Conservation (phyloP, 2,329 filamentous ascomycete species). For the Talaromyces sp. region DNA sequence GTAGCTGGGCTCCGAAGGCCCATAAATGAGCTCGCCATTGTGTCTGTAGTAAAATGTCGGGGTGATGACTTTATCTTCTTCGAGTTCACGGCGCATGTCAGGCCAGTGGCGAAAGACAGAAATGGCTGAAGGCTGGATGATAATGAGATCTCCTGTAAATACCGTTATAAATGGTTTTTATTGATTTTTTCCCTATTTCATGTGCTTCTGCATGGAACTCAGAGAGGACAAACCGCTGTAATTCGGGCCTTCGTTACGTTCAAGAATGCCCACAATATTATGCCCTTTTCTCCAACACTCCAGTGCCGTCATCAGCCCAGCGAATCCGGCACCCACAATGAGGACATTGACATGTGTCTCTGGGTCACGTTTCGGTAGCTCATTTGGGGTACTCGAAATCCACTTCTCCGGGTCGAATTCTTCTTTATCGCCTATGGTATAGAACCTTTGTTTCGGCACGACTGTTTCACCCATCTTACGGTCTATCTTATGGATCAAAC, state of each 20-base stretch:
- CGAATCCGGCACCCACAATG: neutral
- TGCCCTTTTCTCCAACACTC: slow-evolving; percentile 5
- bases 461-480: too few relatives aligned
- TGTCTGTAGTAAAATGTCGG: neutral
- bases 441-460: too few relatives aligned
- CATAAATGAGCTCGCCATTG: neutral
- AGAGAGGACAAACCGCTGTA: neutral
- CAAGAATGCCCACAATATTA: neutral
- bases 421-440: too few relatives aligned
- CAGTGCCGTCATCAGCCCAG: neutral
- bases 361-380: neutral
- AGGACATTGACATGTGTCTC: neutral
- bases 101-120: neutral
- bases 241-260: neutral
- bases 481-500: too few relatives aligned
- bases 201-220: too few relatives aligned
- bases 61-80: neutral
- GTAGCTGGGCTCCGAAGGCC: neutral
- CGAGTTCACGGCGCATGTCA: neutral
- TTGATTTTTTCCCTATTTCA: too few relatives aligned
- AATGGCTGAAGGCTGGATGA: neutral
- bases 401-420: too few relatives aligned
- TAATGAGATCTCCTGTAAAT: neutral
- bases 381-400: neutral
- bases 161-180: too few relatives aligned